These are phyloP conservation scores for Hysterium pulicare DNA, from an alignment of 2,329 filamentous ascomycete species.

Conservation along the genomic window DNA sequence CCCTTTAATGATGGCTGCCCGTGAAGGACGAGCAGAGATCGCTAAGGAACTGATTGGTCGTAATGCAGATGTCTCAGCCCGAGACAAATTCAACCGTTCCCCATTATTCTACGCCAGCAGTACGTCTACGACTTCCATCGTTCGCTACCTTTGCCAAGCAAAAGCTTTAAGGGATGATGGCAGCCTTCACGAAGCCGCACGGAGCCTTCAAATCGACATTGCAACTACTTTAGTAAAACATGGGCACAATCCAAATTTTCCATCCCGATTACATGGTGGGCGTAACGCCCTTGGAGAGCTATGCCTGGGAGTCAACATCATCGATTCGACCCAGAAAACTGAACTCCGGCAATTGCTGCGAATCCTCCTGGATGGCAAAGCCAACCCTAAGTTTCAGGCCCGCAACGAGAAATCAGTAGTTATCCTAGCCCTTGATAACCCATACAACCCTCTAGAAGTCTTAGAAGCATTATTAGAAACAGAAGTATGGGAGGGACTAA, in stretches of 20 bases:
- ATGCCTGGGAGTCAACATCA: conserved; percentile 55
- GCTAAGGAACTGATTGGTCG: conserved; percentile 56
- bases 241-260: conserved; percentile 63
- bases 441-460: conserved; percentile 52
- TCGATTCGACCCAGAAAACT: conserved; percentile 26
- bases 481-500: conserved; percentile 63
- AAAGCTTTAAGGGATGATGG: conserved; percentile 61
- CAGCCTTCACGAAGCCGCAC: conserved; percentile 63
- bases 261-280: conserved; percentile 59
- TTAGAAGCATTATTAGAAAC: conserved; percentile 59
- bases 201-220: conserved; percentile 55
- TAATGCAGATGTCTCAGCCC: conserved; percentile 58
- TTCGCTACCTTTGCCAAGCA: conserved; percentile 50
- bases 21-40: conserved; percentile 54
- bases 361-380: conserved; percentile 55
- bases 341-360: conserved; percentile 47
- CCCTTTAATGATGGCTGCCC: conserved; percentile 59
- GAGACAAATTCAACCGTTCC: conserved; percentile 56
- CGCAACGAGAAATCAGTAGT: conserved; percentile 57
- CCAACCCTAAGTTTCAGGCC: conserved; percentile 55
- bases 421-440: conserved; percentile 57
- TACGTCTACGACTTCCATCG: conserved; percentile 22
- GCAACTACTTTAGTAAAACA: conserved; percentile 57
- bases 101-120: conserved; percentile 59
- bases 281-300: conserved; percentile 63